Conservation (phyloP, 768 basidiomycete species). For the Gloeophyllum trabeum region DNA sequence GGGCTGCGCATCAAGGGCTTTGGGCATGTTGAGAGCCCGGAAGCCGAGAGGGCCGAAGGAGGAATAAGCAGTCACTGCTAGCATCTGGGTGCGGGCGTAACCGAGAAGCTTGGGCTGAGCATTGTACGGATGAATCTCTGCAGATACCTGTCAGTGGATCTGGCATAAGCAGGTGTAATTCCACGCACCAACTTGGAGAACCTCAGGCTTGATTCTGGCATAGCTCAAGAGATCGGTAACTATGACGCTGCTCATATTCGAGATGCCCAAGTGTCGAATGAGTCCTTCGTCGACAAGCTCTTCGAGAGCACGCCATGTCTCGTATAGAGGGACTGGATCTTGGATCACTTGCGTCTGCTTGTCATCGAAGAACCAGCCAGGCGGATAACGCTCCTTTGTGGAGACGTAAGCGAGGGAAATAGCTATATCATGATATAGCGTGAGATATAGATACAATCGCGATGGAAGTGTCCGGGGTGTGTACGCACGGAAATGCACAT, state of each 20-base stretch:
- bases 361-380: slow-evolving; percentile 26
- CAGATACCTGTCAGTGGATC: not conserved
- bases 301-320: slow-evolving; percentile 34
- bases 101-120: slow-evolving; percentile 17
- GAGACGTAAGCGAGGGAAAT: slow-evolving; percentile 27
- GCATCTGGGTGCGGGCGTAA: slow-evolving; percentile 14
- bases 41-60: slow-evolving; percentile 21
- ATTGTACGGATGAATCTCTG: slow-evolving; percentile 25
- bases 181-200: slow-evolving; percentile 23
- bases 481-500: slow-evolving; percentile 15
- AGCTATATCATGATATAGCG: slow-evolving; percentile 18
- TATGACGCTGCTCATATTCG: slow-evolving; percentile 21
- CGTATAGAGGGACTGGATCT: slow-evolving; percentile 19
- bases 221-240: slow-evolving; percentile 26
- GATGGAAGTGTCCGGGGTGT: not conserved
- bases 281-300: slow-evolving; percentile 22
- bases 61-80: slow-evolving; percentile 23
- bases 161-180: not conserved
- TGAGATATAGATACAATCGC: not conserved
- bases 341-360: slow-evolving; percentile 19
- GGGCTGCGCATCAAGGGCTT: slow-evolving; percentile 10
- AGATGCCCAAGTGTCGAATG: slow-evolving; percentile 28
- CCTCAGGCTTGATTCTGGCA: slow-evolving; percentile 23
- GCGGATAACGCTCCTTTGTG: slow-evolving; percentile 24
- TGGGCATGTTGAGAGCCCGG: slow-evolving; percentile 18